Conservation (phyloP, 805 yeast species). For the Maudiozyma saulgeensis region DNA sequence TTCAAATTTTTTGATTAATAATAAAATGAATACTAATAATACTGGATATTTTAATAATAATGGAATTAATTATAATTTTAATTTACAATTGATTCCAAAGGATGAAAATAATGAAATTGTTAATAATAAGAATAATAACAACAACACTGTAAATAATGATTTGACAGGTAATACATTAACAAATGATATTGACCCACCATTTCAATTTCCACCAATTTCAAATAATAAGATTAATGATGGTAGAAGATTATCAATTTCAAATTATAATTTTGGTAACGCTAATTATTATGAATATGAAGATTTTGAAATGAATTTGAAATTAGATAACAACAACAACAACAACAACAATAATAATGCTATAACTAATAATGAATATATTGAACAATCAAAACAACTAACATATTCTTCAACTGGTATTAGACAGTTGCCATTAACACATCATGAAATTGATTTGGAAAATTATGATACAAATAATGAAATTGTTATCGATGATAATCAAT, state of each 20-base stretch:
- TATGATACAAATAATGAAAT: slow-evolving; percentile 1
- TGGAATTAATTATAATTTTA: not conserved
- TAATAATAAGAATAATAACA: not conserved
- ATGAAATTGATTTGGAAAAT: slow-evolving; percentile 4
- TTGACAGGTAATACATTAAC: slow-evolving; percentile 26
- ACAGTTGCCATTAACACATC: slow-evolving; percentile 1
- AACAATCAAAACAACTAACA: not conserved
- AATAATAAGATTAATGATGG: not conserved
- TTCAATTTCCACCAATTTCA: not conserved
- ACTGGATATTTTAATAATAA: not conserved
- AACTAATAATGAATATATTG: not conserved
- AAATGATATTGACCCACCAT: slow-evolving; percentile 5
- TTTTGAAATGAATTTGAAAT: slow-evolving; percentile 9
- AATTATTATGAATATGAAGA: slow-evolving; percentile 26
- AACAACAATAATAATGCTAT: not conserved
- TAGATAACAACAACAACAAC: not conserved
- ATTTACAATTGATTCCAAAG: slow-evolving; percentile 4
- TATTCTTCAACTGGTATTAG: not conserved
- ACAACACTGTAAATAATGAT: slow-evolving; percentile 12
- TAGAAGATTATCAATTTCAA: slow-evolving; percentile 23
- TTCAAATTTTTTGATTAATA: not conserved
- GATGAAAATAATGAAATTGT: not conserved
- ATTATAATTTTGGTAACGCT: slow-evolving; percentile 20
- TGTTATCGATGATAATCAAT: slow-evolving; percentile 1
- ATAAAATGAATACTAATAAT: not conserved